These are phyloP conservation scores for Vigna angularis DNA, from an alignment of 306 rosid genomes.

Conservation along the genomic window DNA sequence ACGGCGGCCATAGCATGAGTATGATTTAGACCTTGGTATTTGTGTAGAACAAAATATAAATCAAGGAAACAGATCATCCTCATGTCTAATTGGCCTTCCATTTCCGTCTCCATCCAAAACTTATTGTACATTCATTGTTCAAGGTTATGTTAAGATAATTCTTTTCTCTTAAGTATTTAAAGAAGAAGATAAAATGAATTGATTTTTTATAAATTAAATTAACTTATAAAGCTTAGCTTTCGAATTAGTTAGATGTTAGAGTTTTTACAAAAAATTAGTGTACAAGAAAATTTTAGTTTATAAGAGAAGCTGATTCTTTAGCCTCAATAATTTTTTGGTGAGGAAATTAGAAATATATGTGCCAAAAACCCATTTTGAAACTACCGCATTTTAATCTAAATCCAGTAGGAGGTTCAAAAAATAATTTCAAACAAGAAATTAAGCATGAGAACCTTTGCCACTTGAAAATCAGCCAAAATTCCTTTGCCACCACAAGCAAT, in stretches of 20 bases:
- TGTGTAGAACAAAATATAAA: background rate
- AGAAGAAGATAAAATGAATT: background rate
- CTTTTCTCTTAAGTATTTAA: background rate
- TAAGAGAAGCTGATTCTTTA: background rate
- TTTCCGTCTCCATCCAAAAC: slow-evolving; percentile 21
- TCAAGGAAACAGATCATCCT: background rate
- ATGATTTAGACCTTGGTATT: slow-evolving; percentile 1
- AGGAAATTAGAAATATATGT: background rate
- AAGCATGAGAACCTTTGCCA: slow-evolving; percentile 75
- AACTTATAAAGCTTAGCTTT: background rate
- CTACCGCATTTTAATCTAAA: slow-evolving; percentile 13
- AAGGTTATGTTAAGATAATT: too few relatives aligned
- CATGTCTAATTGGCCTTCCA: slow-evolving; percentile 1
- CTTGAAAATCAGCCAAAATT: slow-evolving; percentile 81
- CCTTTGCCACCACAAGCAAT: slow-evolving; percentile 97
- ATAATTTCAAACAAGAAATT: slow-evolving; percentile 11
- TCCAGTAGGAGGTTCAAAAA: background rate
- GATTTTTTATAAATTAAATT: background rate
- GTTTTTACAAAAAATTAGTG: background rate
- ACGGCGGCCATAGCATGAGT: background rate
- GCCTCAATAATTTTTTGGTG: background rate
- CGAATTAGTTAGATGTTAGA: background rate
- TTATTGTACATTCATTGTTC: background rate
- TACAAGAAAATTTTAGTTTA: background rate
- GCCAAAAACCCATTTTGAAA: background rate